phyloP scores from a whole-genome alignment of 2,329 filamentous ascomycete genomes.

The Calonectria pauciramosa region DNA sequence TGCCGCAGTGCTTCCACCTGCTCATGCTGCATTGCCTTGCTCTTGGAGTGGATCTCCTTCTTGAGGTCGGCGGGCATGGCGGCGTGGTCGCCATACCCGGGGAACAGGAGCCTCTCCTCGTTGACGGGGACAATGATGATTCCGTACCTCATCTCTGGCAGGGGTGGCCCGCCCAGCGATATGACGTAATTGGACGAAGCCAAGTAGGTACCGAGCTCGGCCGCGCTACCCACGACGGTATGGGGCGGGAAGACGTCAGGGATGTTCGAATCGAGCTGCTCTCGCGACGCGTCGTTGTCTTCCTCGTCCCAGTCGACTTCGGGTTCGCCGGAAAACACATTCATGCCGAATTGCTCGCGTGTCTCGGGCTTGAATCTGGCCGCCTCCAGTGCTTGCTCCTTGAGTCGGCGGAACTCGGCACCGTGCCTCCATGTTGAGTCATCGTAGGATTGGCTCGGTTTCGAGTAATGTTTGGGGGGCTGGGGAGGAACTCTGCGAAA shows the following conservation, averaged over 20 bases:
- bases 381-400: background rate
- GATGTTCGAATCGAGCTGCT: background rate
- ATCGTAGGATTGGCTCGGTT: background rate
- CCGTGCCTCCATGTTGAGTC: slow-evolving; percentile 1
- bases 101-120: background rate
- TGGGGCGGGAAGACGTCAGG: slow-evolving; percentile 1
- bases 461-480: background rate
- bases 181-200: slow-evolving; percentile 7
- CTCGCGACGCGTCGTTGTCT: background rate
- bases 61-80: slow-evolving; percentile 1
- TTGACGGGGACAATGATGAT: background rate
- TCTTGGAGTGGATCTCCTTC: background rate
- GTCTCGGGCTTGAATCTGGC: background rate
- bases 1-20: background rate
- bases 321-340: background rate
- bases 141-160: background rate
- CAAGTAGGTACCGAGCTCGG: slow-evolving; percentile 8
- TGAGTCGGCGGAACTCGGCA: background rate
- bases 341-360: background rate
- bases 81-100: background rate
- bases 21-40: background rate
- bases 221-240: background rate
- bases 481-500: background rate
- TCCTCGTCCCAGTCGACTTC: background rate
- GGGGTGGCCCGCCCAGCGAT: slow-evolving; percentile 1